A percentile compares a stretch with the other conserved stretches of the same genome.
phyloP scores from a whole-genome alignment of 306 rosid species.

The Cucurbita pepo region DNA sequence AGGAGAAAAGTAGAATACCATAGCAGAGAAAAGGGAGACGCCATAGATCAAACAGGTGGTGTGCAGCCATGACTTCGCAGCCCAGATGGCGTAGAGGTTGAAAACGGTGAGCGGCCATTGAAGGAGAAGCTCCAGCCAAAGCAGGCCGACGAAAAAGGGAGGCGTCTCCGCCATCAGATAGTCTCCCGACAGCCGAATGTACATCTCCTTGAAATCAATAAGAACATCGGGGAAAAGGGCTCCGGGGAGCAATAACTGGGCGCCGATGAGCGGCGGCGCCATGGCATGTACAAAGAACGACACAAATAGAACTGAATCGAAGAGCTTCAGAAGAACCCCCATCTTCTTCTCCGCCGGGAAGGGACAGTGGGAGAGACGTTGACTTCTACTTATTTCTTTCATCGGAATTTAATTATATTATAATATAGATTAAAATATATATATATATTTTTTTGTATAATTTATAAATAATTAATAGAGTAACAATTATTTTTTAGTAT shows the following conservation, averaged over 20 bases:
- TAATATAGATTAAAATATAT: too few relatives aligned
- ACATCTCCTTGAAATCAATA: slow-evolving; percentile 26
- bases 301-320: slow-evolving; percentile 30
- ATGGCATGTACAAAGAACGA: slow-evolving; percentile 29
- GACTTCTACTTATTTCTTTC: not conserved
- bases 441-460: too few relatives aligned
- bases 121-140: slow-evolving; percentile 55
- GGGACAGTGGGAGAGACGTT: not conserved
- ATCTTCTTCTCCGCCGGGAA: not conserved
- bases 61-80: slow-evolving; percentile 43
- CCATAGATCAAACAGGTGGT: slow-evolving; percentile 72
- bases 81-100: slow-evolving; percentile 37
- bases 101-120: slow-evolving; percentile 58
- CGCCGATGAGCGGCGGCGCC: slow-evolving; percentile 42
- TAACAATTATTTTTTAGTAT: too few relatives aligned
- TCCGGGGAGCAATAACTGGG: slow-evolving; percentile 35
- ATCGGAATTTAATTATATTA: too few relatives aligned
- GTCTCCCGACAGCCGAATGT: slow-evolving; percentile 28
- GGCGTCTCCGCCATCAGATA: slow-evolving; percentile 44
- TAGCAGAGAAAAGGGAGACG: slow-evolving; percentile 35
- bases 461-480: too few relatives aligned
- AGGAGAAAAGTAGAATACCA: slow-evolving; percentile 23
- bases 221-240: slow-evolving; percentile 28
- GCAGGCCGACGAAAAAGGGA: slow-evolving; percentile 46
- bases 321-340: slow-evolving; percentile 26